Evolutionary conservation across 2,329 filamentous ascomycete species (phyloP), one percentile per base, ranked within the genome.

Genomic region (Hypocreales sp.): DNA sequence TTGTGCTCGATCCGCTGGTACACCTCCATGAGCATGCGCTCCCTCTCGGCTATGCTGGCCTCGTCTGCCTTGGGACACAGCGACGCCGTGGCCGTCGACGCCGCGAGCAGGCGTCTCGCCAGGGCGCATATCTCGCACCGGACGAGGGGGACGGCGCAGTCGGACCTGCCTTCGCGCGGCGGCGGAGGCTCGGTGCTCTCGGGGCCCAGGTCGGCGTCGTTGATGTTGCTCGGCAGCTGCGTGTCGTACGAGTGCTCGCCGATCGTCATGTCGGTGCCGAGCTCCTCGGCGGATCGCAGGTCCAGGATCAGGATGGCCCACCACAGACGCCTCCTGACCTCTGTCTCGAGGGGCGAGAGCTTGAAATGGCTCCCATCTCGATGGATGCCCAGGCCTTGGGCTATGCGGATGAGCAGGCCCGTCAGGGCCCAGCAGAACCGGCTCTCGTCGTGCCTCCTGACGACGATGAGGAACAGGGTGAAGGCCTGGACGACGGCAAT

Each of bases 381-480:
- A 38, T 77, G 71, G 3, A 77, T 51, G 2, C 72, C 72, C 37
- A 74, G 59, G 3, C 65, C 61, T 37, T 72, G 67, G 4, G 60
- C 68, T 21, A 76, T 64, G 5, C 71, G 60, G n/a, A 68, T 55
- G 4, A 61, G 56, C 7, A 73, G 51, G 2, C 67, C 68, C 0
- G 66, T 67, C 35, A 75, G 49, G 8, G 67, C 64, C 70, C 70
- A 76, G 32, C 67, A 62, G 2, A 67, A 67, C 7, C 67, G 58
- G 5, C 63, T 60, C 26, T 58, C 55, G 32, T 63, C 60, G 24
- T 60, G 46, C 4, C 52, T 48, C 15, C 60, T 51, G 1, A 67
- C 54, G 15, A 68, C 47, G 2, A 55, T 45, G 4, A 75, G 51
- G 36, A 71, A 74, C 2, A 76, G 48, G 2, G 61, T 53, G 15